Conservation (phyloP, 495 filamentous ascomycete species). For the Aspergillus funiculosus region DNA sequence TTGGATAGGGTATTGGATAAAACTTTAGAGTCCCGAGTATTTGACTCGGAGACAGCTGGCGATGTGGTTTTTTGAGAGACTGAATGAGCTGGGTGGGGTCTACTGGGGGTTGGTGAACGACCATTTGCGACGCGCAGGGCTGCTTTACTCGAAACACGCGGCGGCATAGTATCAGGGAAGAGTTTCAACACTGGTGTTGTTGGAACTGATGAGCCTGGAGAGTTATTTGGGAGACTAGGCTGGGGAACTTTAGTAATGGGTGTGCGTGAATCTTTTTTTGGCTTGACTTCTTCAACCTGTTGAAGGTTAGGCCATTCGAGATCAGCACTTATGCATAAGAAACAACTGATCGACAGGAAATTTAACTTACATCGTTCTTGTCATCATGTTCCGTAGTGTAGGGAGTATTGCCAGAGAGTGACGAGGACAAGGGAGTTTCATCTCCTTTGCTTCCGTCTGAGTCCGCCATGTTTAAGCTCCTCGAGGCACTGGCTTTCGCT, state of each 20-base stretch:
- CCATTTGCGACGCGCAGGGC: constrained; percentile 25
- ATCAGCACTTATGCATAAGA: not conserved
- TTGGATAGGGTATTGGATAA: not conserved
- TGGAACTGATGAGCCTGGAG: constrained; percentile 11
- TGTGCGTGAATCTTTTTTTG: not conserved
- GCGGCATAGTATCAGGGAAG: constrained; percentile 34
- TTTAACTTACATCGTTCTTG: not conserved
- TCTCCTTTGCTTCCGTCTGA: not conserved
- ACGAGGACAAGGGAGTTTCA: not conserved
- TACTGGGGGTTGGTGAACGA: constrained; percentile 10
- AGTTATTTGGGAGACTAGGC: constrained; percentile 7
- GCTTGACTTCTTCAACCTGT: not conserved
- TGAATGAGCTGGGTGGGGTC: constrained; percentile 5
- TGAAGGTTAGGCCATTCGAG: not conserved
- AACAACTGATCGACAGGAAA: not conserved
- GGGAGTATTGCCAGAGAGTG: not conserved
- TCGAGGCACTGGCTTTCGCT: not conserved
- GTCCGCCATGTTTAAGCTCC: not conserved
- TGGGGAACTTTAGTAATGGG: not conserved
- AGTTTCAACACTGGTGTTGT: constrained; percentile 31
- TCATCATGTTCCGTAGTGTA: too few relatives aligned
- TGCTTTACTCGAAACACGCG: constrained; percentile 30
- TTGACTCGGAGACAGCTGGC: constrained; percentile 3
- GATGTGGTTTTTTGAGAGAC: constrained; percentile 8
- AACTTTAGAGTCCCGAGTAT: not conserved